Evolutionary conservation across 331 rosid genomes (phyloP).

Genomic region (Rosa hybrid): DNA sequence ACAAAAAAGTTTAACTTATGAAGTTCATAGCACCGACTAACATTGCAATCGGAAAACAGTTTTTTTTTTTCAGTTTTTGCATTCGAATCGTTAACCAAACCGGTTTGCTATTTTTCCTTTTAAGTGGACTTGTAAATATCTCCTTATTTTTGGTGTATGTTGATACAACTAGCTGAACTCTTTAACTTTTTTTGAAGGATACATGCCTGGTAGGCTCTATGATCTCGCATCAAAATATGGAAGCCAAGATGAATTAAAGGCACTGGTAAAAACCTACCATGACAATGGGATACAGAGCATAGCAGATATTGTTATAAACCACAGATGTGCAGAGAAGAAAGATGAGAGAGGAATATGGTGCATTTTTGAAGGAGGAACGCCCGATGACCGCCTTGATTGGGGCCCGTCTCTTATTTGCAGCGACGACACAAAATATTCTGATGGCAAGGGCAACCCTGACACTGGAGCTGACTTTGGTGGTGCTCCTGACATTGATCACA

Average conservation of each 20-base stretch:
- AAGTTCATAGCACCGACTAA: too few relatives aligned
- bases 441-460: conserved; percentile 75
- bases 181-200: conserved; percentile 39
- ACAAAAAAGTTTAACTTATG: too few relatives aligned
- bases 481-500: conserved; percentile 84
- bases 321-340: conserved; percentile 74
- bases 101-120: background rate
- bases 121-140: background rate
- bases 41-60: too few relatives aligned
- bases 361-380: conserved; percentile 84
- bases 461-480: conserved; percentile 37
- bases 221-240: conserved; percentile 83
- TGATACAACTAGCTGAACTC: background rate
- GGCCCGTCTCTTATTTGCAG: conserved; percentile 75
- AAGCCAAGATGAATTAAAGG: conserved; percentile 57
- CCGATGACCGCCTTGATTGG: conserved; percentile 75
- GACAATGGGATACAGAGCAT: conserved; percentile 54
- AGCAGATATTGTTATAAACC: conserved; percentile 91
- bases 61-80: too few relatives aligned
- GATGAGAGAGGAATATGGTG: conserved; percentile 75
- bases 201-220: conserved; percentile 83
- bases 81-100: background rate
- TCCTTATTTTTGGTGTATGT: too few relatives aligned
- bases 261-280: conserved; percentile 46
- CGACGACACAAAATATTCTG: conserved; percentile 63